Base-by-base conservation (phyloP, 768 basidiomycete genomes). In the Kwoniella mangroviensis region DNA sequence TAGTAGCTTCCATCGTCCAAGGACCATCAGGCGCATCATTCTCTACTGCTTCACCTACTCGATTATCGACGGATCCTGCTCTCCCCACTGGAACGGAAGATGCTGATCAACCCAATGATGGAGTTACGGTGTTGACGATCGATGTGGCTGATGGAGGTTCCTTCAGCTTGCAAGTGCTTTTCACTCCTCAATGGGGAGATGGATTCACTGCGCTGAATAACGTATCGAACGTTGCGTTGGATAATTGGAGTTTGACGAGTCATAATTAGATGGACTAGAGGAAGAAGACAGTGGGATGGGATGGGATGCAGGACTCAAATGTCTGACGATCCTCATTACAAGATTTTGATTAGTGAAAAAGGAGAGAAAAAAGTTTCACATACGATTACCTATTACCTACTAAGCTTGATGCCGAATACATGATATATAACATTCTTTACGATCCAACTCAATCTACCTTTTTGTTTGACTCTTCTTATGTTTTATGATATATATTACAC, bases 101-200 rank as follows among this genome's bases (percentile, higher is more conserved):
- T 65, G 70, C 42, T 10, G 73, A 95, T 83, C 92, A 92, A 81
- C 79, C 84, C 10, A 97, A 98, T 84, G 85, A 87, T 0, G 89
- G 88, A 26, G 92, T 94, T 68, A 90, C 87, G 15, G 94, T 98
- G 21, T 85, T 99, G 63, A 86, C 86, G 67, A 90, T 99, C 80
- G 86, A 84, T 73, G 59, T 84, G 13, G 84, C 90, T 5, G 86
- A 87, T 28, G 88, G 90, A 19, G 93, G 93, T n/a, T 84, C 84
- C 57, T 90, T 92, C 83, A 90, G 85, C 17, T 83, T 97, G 58
- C 88, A 95, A 84, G 90, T 98, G 62, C 82, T 98, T 80, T 91
- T 98, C 85, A 94, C 88, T 83, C 97, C 96, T n/a, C 92, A 96
- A 78, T 98, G 94, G 94, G 68, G 68, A 19, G 83, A 86, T 26